Percentiles rank a stretch among this genome's conserved stretches.
Conservation (phyloP, 768 basidiomycete species). For the Kwoniella mangroviensis region DNA sequence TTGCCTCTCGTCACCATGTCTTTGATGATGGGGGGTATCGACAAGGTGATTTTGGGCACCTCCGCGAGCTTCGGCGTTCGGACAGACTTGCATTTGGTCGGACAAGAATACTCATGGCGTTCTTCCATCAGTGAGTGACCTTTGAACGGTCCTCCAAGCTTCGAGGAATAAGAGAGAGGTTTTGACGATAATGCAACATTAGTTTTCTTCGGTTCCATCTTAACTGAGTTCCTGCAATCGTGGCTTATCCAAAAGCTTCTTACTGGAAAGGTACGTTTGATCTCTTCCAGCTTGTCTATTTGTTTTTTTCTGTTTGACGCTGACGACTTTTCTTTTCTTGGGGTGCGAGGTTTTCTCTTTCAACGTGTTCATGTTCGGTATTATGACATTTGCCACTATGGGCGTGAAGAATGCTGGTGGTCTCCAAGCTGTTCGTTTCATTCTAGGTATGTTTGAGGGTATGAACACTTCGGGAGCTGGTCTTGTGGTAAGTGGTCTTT, state of each 20-base stretch:
- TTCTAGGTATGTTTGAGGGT: constrained; percentile 33
- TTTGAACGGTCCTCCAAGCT: not conserved
- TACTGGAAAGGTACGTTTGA: constrained; percentile 25
- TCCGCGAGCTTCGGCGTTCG: constrained; percentile 43
- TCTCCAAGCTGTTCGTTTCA: constrained; percentile 29
- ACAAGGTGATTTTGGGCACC: constrained; percentile 46
- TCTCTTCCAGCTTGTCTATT: not conserved
- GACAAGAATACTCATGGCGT: constrained; percentile 38
- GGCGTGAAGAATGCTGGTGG: constrained; percentile 28
- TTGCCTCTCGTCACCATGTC: constrained; percentile 35
- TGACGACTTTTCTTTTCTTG: too few species aligned
- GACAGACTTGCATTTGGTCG: constrained; percentile 38
- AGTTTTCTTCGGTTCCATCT: constrained; percentile 35
- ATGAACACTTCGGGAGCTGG: constrained; percentile 27
- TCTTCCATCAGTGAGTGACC: constrained; percentile 24
- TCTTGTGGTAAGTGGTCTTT: constrained; percentile 24
- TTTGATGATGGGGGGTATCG: constrained; percentile 33
- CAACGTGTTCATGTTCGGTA: constrained; percentile 42
- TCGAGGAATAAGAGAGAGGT: not conserved
- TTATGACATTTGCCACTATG: constrained; percentile 32
- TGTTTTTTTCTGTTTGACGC: too few species aligned
- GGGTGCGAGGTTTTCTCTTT: constrained; percentile 25
- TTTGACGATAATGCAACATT: not conserved
- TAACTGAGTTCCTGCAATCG: constrained; percentile 27
- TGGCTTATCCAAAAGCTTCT: constrained; percentile 23